Base-by-base conservation (phyloP, 2,329 filamentous ascomycete genomes). In the Diatrype stigma region DNA sequence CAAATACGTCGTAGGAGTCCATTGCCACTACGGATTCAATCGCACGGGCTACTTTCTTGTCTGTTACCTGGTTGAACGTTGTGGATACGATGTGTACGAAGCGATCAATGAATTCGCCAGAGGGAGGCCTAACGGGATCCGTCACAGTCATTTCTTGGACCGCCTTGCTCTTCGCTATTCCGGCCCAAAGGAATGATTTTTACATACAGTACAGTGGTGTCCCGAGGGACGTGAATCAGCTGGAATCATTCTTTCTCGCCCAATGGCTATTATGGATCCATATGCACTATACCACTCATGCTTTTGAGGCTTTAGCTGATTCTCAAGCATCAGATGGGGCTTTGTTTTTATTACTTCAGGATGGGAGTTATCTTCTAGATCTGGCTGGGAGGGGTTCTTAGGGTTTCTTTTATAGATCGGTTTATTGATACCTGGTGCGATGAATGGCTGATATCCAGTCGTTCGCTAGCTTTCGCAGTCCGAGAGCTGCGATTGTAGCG, bases 1-100 rank as follows among this genome's bases (percentile, higher is more conserved):
- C 34, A 70, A 73, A n/a, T 68, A 70, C 19, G 73, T 86, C 45
- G 81, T 96, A 47, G 92, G 87, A 2, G 90, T 96, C 0, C 93
- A 97, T 67, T 97, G 93, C 63, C 93, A 97, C 64, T 96, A 96
- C 61, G 93, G 93, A 0, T 96, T 95, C 73, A 96, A 97, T 67
- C 82, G 92, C 21, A 96, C 93, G 0, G 93, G 93, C 0, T 96
- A 93, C 67, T 89, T 96, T 64, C 83, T 97, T 47, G 87, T 90
- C 30, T 90, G 86, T 63, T 97, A 96, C 64, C 75, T 97, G n/a
- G 86, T 96, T 14, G 91, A 96, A 72, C 77, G 84, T 45, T 81
- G 87, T 58, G 85, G 82, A 0, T 92, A 82, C 62, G 74, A 73
- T 21, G 81, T 96, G 2, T 81, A 88, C 61, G 83, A 87, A 49